Evolutionary conservation across 306 rosid species (phyloP).

Genomic region (Castanea crenata): DNA sequence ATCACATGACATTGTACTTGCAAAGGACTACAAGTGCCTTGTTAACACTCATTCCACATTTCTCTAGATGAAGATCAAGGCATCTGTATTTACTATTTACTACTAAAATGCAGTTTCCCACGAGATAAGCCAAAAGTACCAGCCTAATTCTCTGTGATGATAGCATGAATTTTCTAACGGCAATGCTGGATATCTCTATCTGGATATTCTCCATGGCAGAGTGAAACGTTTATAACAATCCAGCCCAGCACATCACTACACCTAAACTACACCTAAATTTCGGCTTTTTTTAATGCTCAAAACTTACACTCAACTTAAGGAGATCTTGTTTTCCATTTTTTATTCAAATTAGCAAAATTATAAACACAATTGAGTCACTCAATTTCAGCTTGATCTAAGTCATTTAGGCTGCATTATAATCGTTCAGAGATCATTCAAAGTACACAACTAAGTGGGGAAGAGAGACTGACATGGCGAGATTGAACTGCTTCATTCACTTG

Average conservation of each 20-base stretch:
- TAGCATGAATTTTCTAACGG: not conserved
- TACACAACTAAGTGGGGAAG: constrained; percentile 19
- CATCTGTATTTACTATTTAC: not conserved
- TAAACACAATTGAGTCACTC: not conserved
- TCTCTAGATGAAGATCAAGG: not conserved
- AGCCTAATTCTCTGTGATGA: not conserved
- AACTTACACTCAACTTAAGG: not conserved
- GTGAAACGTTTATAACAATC: not conserved
- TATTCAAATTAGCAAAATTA: not conserved
- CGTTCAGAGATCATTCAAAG: constrained; percentile 6
- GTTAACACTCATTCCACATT: not conserved
- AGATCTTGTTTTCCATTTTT: not conserved
- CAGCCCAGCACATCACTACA: not conserved
- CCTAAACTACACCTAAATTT: not conserved
- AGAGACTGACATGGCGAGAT: constrained; percentile 85
- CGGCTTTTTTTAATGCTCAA: not conserved
- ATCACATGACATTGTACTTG: not conserved
- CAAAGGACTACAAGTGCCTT: not conserved
- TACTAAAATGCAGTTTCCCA: not conserved
- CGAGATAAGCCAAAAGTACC: not conserved
- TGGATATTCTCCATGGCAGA: not conserved
- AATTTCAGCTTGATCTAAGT: constrained; percentile 12
- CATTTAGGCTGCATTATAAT: constrained; percentile 3
- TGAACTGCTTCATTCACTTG: constrained; percentile 92
- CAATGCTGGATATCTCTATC: not conserved